Conservation (phyloP, 768 basidiomycete species). For the Rhizopogon vesiculosus region DNA sequence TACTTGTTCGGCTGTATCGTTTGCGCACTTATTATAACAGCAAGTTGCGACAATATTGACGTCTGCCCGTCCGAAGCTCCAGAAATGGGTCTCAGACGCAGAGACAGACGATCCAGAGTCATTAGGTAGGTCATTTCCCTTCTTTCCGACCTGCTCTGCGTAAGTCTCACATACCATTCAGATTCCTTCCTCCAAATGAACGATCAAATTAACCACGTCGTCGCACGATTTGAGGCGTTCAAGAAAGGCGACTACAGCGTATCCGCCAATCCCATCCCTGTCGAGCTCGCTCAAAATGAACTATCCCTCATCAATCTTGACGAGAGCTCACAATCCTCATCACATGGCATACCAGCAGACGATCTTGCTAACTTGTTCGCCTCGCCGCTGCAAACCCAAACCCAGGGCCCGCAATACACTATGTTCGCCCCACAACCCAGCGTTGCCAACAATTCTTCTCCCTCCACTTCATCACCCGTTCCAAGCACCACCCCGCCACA, state of each 20-base stretch:
- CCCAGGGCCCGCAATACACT: background rate
- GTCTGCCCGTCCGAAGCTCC: constrained; percentile 86
- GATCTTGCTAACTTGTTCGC: constrained; percentile 65
- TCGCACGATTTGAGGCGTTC: constrained; percentile 89
- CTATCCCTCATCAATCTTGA: constrained; percentile 78
- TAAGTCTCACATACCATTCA: constrained; percentile 23
- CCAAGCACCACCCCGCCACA: constrained; percentile 10
- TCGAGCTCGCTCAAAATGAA: constrained; percentile 33
- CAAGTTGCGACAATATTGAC: constrained; percentile 86
- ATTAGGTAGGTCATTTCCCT: constrained; percentile 53
- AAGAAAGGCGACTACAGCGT: constrained; percentile 84
- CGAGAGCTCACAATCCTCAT: constrained; percentile 32
- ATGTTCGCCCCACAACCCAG: constrained; percentile 10
- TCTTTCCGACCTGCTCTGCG: background rate
- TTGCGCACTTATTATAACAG: constrained; percentile 30
- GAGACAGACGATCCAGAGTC: constrained; percentile 87
- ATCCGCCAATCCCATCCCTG: constrained; percentile 66
- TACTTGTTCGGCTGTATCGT: background rate
- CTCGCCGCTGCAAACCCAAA: constrained; percentile 6
- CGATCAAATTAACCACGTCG: constrained; percentile 93
- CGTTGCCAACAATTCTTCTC: constrained; percentile 24
- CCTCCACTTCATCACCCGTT: constrained; percentile 17
- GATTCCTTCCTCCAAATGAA: constrained; percentile 95
- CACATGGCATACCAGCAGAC: constrained; percentile 28
- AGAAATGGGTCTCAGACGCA: constrained; percentile 97